Conservation (phyloP, 768 basidiomycete genomes). For the Nidularia sp. region DNA sequence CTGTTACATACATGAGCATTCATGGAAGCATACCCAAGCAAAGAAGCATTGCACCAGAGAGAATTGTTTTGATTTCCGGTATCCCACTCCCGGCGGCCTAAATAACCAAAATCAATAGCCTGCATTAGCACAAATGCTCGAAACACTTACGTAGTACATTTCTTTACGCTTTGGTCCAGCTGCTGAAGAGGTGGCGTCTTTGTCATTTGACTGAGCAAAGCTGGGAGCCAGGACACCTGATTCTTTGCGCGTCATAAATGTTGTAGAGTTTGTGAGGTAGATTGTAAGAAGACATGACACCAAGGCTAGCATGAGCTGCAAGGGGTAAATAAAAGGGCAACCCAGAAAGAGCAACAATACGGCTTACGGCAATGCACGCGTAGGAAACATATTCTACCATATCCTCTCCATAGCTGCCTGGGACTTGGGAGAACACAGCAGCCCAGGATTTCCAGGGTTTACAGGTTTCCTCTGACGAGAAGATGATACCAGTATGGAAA, state of each 20-base stretch:
- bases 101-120: conserved; percentile 1
- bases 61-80: conserved; percentile 93
- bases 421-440: conserved; percentile 35
- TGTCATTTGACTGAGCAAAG: conserved; percentile 30
- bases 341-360: not conserved
- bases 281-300: conserved; percentile 80
- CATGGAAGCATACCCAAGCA: too few species aligned
- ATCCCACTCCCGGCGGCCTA: conserved; percentile 95
- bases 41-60: conserved; percentile 53
- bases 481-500: not conserved
- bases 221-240: conserved; percentile 60
- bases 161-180: conserved; percentile 51
- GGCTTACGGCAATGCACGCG: conserved; percentile 72
- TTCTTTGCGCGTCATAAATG: conserved; percentile 87
- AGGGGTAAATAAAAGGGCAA: not conserved
- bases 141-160: conserved; percentile 71
- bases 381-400: conserved; percentile 66
- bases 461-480: conserved; percentile 40
- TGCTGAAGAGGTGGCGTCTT: conserved; percentile 4
- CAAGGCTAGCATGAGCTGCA: conserved; percentile 68
- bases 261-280: conserved; percentile 82
- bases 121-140: conserved; percentile 6
- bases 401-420: conserved; percentile 32
- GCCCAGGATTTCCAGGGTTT: conserved; percentile 76
- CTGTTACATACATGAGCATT: conserved; percentile 25